phyloP scores from a whole-genome alignment of 1,284 basidiomycete species.

The Ganoderma sinense region DNA sequence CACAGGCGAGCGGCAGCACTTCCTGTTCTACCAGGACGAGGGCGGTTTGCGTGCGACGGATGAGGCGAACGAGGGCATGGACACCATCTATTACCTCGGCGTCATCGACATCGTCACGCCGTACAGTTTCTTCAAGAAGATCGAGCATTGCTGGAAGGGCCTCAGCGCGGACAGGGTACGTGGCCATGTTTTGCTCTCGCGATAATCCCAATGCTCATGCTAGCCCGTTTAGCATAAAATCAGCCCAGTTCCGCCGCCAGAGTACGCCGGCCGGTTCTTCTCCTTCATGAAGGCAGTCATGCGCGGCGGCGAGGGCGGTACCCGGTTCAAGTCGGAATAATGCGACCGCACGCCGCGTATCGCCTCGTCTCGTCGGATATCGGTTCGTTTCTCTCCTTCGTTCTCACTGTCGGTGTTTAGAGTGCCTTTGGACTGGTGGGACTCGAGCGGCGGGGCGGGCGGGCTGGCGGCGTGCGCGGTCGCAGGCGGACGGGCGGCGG shows the following conservation, averaged over 20 bases:
- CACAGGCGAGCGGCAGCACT: constrained; percentile 81
- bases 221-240: constrained; percentile 79
- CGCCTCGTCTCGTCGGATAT: constrained; percentile 4
- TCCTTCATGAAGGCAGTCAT: constrained; percentile 88
- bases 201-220: constrained; percentile 14
- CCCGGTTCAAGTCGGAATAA: constrained; percentile 63
- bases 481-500: no score
- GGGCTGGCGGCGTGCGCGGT: no score
- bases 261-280: constrained; percentile 90
- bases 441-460: no score
- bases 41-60: constrained; percentile 93
- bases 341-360: no score
- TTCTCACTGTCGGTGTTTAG: no score
- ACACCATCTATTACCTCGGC: constrained; percentile 93
- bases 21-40: constrained; percentile 97
- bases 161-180: constrained; percentile 85
- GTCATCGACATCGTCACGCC: constrained; percentile 96
- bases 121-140: constrained; percentile 80
- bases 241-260: constrained; percentile 85
- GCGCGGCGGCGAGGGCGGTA: constrained; percentile 79
- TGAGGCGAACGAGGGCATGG: constrained; percentile 77
- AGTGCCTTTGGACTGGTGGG: no score
- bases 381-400: not conserved
- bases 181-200: constrained; percentile 30
- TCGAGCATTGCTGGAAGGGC: constrained; percentile 95